phyloP scores from a whole-genome alignment of 331 rosid species.

The Spiraea crenata region DNA sequence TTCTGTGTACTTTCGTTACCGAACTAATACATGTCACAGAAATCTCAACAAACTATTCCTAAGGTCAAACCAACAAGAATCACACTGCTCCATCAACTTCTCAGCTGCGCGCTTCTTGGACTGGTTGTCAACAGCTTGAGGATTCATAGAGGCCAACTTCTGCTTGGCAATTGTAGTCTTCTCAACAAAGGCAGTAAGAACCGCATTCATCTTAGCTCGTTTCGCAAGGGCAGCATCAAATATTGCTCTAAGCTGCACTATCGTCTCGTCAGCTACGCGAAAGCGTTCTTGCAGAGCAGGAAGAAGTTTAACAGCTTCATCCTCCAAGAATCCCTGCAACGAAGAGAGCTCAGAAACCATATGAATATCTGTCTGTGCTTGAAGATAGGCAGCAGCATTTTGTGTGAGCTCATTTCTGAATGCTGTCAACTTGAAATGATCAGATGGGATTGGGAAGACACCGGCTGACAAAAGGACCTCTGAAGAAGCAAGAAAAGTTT shows the following conservation, averaged over 20 bases:
- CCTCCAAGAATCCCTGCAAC: background rate
- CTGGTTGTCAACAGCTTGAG: background rate
- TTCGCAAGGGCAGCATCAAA: background rate
- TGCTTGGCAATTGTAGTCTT: background rate
- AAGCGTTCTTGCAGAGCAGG: background rate
- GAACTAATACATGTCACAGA: background rate
- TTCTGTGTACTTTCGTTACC: too few species aligned
- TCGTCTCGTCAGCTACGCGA: background rate
- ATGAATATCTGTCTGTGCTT: background rate
- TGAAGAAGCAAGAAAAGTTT: background rate
- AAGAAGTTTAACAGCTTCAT: background rate
- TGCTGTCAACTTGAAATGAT: background rate
- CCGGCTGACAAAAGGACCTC: conserved; percentile 1
- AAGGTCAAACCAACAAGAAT: conserved; percentile 1
- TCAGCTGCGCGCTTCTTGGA: background rate
- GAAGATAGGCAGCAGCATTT: conserved; percentile 1
- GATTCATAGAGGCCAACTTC: background rate
- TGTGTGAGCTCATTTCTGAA: background rate
- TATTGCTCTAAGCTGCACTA: background rate
- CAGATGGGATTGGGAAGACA: conserved; percentile 4
- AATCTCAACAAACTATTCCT: background rate
- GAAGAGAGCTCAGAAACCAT: background rate
- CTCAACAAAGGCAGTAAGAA: background rate
- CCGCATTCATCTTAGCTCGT: background rate
- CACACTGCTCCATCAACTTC: background rate